These are phyloP conservation scores for Cardiospermum halicacabum DNA, from an alignment of 345 rosid genomes.

Conservation along the genomic window DNA sequence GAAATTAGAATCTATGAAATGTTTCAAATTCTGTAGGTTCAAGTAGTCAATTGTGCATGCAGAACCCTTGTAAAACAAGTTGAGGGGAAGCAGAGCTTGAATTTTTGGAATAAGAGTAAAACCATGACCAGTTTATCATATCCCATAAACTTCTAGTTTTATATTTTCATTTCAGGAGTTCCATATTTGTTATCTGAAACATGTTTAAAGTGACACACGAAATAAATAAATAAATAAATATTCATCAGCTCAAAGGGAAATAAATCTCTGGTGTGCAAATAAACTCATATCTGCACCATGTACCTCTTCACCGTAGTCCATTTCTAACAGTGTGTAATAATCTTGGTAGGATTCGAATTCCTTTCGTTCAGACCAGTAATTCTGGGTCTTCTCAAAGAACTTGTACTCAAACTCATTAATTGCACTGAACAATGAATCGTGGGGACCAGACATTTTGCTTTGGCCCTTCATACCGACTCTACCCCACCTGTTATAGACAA, in stretches of 20 bases:
- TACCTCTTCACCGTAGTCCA: conserved; percentile 63
- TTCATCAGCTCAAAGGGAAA: too few species aligned
- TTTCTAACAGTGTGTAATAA: conserved; percentile 70
- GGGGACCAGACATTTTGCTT: conserved; percentile 67
- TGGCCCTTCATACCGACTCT: conserved; percentile 90
- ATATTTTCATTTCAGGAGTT: background rate
- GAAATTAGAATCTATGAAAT: conserved; percentile 4
- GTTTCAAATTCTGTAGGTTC: background rate
- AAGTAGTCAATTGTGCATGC: background rate
- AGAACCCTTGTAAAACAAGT: background rate
- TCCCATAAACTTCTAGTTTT: background rate
- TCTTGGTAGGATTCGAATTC: conserved; percentile 51
- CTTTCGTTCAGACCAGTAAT: conserved; percentile 54
- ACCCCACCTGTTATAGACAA: conserved; percentile 82
- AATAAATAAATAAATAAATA: too few species aligned
- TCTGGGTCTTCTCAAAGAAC: conserved; percentile 67
- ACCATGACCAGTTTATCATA: background rate
- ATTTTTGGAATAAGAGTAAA: background rate
- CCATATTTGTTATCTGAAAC: conserved; percentile 9
- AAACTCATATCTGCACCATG: conserved; percentile 50
- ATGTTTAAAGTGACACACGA: too few species aligned
- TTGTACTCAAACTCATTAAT: conserved; percentile 49
- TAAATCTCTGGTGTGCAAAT: conserved; percentile 5
- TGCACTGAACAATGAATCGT: conserved; percentile 43
- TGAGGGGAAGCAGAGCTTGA: background rate